Conservation (phyloP, 371 early-diverging fungal genomes). For the Syncephalastrum sp. region DNA sequence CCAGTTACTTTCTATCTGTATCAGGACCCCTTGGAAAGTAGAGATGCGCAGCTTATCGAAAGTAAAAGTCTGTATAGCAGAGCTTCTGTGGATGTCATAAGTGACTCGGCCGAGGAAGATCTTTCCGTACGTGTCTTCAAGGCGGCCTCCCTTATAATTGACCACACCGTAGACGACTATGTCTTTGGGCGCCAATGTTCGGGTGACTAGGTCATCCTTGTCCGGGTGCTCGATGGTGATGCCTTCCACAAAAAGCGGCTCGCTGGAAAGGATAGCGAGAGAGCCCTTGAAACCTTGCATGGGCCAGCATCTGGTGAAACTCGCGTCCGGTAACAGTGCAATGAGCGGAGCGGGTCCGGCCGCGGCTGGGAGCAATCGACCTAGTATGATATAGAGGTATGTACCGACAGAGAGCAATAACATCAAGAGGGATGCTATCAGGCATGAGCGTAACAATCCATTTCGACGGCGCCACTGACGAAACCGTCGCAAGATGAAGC, state of each 20-base stretch:
- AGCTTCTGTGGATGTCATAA: conserved; percentile 22
- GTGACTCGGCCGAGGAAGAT: conserved; percentile 10
- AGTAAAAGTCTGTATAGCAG: conserved; percentile 41
- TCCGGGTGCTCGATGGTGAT: conserved; percentile 67
- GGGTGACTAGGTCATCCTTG: too few species aligned
- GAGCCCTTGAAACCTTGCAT: conserved; percentile 59
- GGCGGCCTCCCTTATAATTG: conserved; percentile 3
- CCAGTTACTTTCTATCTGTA: conserved; percentile 70
- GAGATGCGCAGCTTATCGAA: conserved; percentile 28
- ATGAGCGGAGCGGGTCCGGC: conserved; percentile 18
- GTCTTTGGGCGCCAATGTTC: too few species aligned
- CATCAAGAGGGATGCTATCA: too few species aligned
- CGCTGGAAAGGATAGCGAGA: conserved; percentile 58
- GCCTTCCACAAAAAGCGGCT: conserved; percentile 51
- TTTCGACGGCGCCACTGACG: too few species aligned
- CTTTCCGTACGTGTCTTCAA: not conserved
- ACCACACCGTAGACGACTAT: conserved; percentile 69
- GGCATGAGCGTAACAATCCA: too few species aligned
- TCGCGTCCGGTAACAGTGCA: conserved; percentile 50
- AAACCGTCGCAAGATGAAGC: too few species aligned
- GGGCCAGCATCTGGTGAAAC: conserved; percentile 75
- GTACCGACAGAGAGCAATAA: too few species aligned
- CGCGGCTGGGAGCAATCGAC: too few species aligned
- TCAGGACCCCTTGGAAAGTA: conserved; percentile 27
- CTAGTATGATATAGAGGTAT: too few species aligned